Evolutionary conservation across 352 stramenopile genomes (phyloP).

Genomic region (Phytophthora palmivora): DNA sequence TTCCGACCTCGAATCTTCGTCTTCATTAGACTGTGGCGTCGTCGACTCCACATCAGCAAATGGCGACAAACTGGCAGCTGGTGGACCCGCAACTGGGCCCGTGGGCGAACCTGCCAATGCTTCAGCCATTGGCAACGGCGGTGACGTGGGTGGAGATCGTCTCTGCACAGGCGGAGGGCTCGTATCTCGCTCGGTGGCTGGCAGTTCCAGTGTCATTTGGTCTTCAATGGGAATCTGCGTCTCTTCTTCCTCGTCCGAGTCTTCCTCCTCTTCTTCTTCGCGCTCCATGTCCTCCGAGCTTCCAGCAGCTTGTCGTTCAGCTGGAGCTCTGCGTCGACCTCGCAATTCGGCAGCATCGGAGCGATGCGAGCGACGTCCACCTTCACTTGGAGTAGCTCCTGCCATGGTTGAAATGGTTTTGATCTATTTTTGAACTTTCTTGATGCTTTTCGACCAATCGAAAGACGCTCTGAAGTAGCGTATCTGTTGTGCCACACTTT

Average conservation of each 20-base stretch:
- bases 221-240: constrained; percentile 44
- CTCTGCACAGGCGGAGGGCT: constrained; percentile 28
- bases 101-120: constrained; percentile 18
- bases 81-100: neutral
- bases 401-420: constrained; percentile 18
- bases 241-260: constrained; percentile 44
- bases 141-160: constrained; percentile 33
- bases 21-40: constrained; percentile 61
- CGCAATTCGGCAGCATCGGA: neutral
- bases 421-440: constrained; percentile 20
- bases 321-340: constrained; percentile 4
- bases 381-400: constrained; percentile 3
- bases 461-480: neutral
- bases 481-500: neutral
- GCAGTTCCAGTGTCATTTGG: constrained; percentile 43
- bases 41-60: constrained; percentile 53
- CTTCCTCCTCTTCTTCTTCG: constrained; percentile 26
- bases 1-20: constrained; percentile 84
- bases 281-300: constrained; percentile 41
- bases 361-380: constrained; percentile 7
- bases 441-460: constrained; percentile 15
- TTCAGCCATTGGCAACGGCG: constrained; percentile 33
- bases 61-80: constrained; percentile 43
- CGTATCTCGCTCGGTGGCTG: constrained; percentile 25
- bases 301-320: constrained; percentile 1